Base-by-base conservation (phyloP, 2,329 filamentous ascomycete genomes). In the Ophiostoma ips region DNA sequence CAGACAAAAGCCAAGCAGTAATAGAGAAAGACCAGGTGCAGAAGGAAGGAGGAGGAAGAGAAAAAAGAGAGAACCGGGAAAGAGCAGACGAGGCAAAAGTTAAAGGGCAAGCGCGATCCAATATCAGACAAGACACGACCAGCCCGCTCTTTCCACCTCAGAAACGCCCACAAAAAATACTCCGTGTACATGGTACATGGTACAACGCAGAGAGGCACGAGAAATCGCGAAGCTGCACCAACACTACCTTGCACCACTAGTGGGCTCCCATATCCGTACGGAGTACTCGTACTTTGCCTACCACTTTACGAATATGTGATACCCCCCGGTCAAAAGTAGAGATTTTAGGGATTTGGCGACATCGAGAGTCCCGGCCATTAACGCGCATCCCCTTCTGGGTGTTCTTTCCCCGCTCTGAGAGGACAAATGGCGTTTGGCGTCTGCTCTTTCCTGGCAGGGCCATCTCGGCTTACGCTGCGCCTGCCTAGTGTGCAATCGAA, bases 171-270 rank as follows among this genome's bases (percentile, higher is more conserved):
- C 40, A 49, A 53, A 49, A 53, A 53, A 54, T 38, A 53, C 53
- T 53, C 53, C 52, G 52, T 33, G 48, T 52, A 55, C 52, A 53
- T 37, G 37, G 21, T 31, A 54, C 48, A 53, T 53, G 53, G 52
- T 16, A 30, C 40, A 16, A 24, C 40, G 30, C 19, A 44, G 24
- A 28, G 24, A 28, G 24, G 24, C 24, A 28, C 24, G 24, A 28
- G 24, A 28, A 28, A 28, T 28, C 24, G 24, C 24, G 24, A 28
- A 28, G 24, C 24, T 28, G 24, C 24, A 28, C 24, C 24, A 11
- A 34, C 33, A 34, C 33, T 4, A 11, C 13, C 33, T 5, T 34
- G 13, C 33, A 34, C 33, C 33, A 24, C 13, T 45, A 45, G 48
- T 49, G 50, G 31, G 24, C 47, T 51, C 31, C 52, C 54, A 55